phyloP scores from a whole-genome alignment of 75 land plant genomes.

The Picea sitchensis region DNA sequence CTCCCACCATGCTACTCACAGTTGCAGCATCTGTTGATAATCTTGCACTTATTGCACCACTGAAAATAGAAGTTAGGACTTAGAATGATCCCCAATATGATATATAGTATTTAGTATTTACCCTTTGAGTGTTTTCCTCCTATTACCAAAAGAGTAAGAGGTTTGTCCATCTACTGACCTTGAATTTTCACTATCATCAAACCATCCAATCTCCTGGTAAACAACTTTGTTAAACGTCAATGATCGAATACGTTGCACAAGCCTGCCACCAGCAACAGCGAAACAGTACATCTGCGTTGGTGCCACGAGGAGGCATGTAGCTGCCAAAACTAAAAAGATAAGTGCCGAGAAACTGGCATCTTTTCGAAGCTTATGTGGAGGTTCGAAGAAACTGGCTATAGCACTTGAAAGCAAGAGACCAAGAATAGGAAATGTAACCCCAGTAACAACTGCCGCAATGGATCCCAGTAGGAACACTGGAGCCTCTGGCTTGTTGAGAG shows the following conservation, averaged over 20 bases:
- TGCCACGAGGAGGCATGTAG: slow-evolving; percentile 22
- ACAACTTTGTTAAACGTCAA: slow-evolving; percentile 51
- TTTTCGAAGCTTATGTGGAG: slow-evolving; percentile 42
- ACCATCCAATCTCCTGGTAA: slow-evolving; percentile 54
- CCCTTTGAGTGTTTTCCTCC: too few relatives aligned
- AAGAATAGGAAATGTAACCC: slow-evolving; percentile 53
- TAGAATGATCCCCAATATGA: not conserved
- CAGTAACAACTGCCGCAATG: slow-evolving; percentile 50
- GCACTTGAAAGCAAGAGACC: slow-evolving; percentile 57
- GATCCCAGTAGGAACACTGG: slow-evolving; percentile 64
- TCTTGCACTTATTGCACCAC: slow-evolving; percentile 60
- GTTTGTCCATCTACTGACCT: slow-evolving; percentile 26
- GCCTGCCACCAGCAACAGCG: slow-evolving; percentile 54
- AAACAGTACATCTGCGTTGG: slow-evolving; percentile 53
- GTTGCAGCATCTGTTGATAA: slow-evolving; percentile 54
- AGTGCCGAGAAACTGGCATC: slow-evolving; percentile 61
- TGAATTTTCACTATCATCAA: slow-evolving; percentile 45
- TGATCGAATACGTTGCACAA: slow-evolving; percentile 51
- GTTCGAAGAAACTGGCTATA: slow-evolving; percentile 50
- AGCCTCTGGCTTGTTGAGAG: slow-evolving; percentile 75
- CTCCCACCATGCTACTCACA: slow-evolving; percentile 48
- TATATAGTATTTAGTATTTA: too few relatives aligned
- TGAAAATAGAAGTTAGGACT: slow-evolving; percentile 15
- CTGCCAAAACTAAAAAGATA: slow-evolving; percentile 47
- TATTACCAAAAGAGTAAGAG: not conserved